phyloP scores from a whole-genome alignment of 768 basidiomycete genomes.

The Boletus coccyginus region DNA sequence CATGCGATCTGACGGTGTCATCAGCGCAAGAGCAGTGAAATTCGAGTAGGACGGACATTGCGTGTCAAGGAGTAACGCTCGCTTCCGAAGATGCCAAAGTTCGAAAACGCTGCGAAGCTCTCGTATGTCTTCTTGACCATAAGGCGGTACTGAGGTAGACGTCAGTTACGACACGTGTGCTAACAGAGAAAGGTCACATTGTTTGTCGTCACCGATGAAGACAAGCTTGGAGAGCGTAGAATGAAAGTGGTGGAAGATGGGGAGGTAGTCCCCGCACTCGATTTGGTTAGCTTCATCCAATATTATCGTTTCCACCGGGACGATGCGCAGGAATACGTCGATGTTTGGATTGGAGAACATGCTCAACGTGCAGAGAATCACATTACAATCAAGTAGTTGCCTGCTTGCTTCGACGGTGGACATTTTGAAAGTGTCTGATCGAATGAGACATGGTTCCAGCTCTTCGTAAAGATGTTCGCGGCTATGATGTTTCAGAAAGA shows the following conservation, averaged over 20 bases:
- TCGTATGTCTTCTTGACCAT: slow-evolving; percentile 66
- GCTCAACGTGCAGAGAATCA: slow-evolving; percentile 47
- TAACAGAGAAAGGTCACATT: slow-evolving; percentile 24
- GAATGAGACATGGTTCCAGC: slow-evolving; percentile 36
- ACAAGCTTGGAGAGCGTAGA: slow-evolving; percentile 33
- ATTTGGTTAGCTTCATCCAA: slow-evolving; percentile 51
- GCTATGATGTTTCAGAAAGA: slow-evolving; percentile 29
- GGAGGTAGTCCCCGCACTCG: slow-evolving; percentile 39
- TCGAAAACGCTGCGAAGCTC: slow-evolving; percentile 78
- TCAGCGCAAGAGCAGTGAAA: not conserved
- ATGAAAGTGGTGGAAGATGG: slow-evolving; percentile 29
- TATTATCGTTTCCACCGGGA: slow-evolving; percentile 38
- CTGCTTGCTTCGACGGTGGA: slow-evolving; percentile 16
- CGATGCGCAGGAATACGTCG: slow-evolving; percentile 16
- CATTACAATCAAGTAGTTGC: slow-evolving; percentile 27
- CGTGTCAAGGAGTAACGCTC: slow-evolving; percentile 56
- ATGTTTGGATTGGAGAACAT: slow-evolving; percentile 38
- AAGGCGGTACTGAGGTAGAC: slow-evolving; percentile 62
- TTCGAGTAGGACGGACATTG: slow-evolving; percentile 54
- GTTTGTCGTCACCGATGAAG: slow-evolving; percentile 40
- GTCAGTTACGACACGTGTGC: not conserved
- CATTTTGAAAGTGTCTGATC: slow-evolving; percentile 31
- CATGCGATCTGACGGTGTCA: slow-evolving; percentile 63
- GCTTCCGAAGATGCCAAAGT: slow-evolving; percentile 49
- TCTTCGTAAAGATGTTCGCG: slow-evolving; percentile 48